These are phyloP conservation scores for Zopfia rhizophila DNA, from an alignment of 2,329 filamentous ascomycete species.

Conservation along the genomic window DNA sequence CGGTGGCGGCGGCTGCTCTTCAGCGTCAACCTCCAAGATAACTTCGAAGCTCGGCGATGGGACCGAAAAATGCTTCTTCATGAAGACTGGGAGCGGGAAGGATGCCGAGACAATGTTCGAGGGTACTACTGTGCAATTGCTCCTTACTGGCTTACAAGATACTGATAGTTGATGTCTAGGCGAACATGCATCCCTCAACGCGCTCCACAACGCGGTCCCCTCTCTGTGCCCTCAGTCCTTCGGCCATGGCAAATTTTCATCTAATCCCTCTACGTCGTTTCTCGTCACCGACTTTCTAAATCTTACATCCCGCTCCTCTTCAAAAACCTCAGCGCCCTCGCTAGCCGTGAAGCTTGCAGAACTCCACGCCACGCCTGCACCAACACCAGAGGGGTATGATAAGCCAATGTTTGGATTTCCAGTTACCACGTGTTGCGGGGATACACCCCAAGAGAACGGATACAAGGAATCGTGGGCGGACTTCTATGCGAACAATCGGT, in stretches of 20 bases:
- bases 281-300: conserved; percentile 84
- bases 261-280: conserved; percentile 60
- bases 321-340: conserved; percentile 52
- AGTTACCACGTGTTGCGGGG: conserved; percentile 84
- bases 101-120: conserved; percentile 75
- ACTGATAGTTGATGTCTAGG: conserved; percentile 59
- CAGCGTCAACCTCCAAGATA: conserved; percentile 72
- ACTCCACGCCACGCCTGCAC: conserved; percentile 80
- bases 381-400: conserved; percentile 67
- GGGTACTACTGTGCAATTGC: conserved; percentile 58
- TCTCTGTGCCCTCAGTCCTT: conserved; percentile 79
- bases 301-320: conserved; percentile 44
- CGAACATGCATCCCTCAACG: conserved; percentile 85
- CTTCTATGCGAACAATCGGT: conserved; percentile 82
- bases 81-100: conserved; percentile 73
- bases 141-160: conserved; percentile 15
- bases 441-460: conserved; percentile 82
- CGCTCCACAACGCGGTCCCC: conserved; percentile 77
- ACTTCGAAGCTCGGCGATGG: conserved; percentile 59
- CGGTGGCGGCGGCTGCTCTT: conserved; percentile 73
- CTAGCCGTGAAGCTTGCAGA: conserved; percentile 81
- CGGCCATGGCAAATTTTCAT: conserved; percentile 72
- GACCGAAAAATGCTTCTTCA: conserved; percentile 69
- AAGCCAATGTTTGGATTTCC: conserved; percentile 83
- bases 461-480: conserved; percentile 81